phyloP scores from a whole-genome alignment of 495 filamentous ascomycete genomes.

The Talaromyces liani region DNA sequence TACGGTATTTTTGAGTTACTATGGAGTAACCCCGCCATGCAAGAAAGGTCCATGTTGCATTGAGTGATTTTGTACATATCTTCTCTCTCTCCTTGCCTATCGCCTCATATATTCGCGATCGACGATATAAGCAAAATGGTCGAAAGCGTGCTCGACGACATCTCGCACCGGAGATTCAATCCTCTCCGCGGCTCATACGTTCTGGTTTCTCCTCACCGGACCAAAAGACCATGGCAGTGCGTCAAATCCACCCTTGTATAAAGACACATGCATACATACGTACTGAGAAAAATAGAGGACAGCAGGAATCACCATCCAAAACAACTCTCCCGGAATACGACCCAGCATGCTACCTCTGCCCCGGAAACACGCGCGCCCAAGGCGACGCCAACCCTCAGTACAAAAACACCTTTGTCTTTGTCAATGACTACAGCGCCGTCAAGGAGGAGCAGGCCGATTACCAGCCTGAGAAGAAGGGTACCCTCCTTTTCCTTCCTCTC shows the following conservation, averaged over 20 bases:
- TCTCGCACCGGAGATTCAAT: slow-evolving; percentile 93
- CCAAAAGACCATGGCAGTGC: slow-evolving; percentile 98
- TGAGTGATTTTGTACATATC: not conserved
- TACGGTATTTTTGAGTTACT: not conserved
- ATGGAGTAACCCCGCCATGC: not conserved
- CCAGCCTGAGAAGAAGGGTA: slow-evolving; percentile 41
- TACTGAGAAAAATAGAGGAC: slow-evolving; percentile 52
- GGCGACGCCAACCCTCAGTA: slow-evolving; percentile 87
- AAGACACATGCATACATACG: not conserved
- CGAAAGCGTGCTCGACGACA: slow-evolving; percentile 81
- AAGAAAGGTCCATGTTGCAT: not conserved
- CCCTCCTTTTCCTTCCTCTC: slow-evolving; percentile 16
- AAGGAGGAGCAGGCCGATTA: slow-evolving; percentile 84
- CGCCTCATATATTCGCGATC: no score
- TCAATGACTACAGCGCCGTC: slow-evolving; percentile 96
- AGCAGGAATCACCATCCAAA: slow-evolving; percentile 77
- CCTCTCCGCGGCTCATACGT: slow-evolving; percentile 84
- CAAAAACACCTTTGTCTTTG: slow-evolving; percentile 81
- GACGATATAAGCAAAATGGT: slow-evolving; percentile 32
- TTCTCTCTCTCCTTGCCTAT: not conserved
- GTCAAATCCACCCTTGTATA: slow-evolving; percentile 21
- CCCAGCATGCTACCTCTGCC: slow-evolving; percentile 90
- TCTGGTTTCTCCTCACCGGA: slow-evolving; percentile 89
- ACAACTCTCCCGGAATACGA: slow-evolving; percentile 75
- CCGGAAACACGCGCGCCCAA: slow-evolving; percentile 84